phyloP scores from a whole-genome alignment of 2,329 filamentous ascomycete genomes.

The Fusarium temperatum region DNA sequence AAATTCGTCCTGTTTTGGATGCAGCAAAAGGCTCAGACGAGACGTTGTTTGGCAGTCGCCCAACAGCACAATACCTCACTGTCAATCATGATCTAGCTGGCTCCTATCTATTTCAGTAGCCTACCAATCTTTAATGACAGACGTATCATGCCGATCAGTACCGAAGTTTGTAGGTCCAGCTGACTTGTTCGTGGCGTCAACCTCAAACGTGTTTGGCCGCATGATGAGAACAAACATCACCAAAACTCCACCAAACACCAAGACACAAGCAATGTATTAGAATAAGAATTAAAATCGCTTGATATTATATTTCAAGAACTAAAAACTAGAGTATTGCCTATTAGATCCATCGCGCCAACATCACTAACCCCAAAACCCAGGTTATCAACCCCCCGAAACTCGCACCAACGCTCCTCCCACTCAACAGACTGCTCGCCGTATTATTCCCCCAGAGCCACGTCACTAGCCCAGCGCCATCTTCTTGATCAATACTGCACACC shows the following conservation, averaged over 20 bases:
- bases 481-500: background rate
- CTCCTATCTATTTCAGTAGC: accelerated
- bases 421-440: background rate
- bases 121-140: accelerated
- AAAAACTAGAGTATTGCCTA: background rate
- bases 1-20: accelerated
- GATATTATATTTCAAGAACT: background rate
- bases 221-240: background rate
- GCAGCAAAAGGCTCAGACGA: background rate
- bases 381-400: background rate
- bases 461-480: background rate
- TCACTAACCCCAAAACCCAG: background rate
- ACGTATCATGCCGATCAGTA: accelerated
- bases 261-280: accelerated
- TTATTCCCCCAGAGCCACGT: background rate
- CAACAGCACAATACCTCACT: background rate
- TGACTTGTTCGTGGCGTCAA: background rate
- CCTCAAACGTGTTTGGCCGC: background rate
- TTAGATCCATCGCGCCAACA: background rate
- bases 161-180: accelerated
- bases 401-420: background rate
- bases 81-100: accelerated
- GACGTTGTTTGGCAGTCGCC: accelerated
- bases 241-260: background rate
- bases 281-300: too few relatives aligned